phyloP scores from a whole-genome alignment of 306 rosid genomes.

The Casuarina glauca region DNA sequence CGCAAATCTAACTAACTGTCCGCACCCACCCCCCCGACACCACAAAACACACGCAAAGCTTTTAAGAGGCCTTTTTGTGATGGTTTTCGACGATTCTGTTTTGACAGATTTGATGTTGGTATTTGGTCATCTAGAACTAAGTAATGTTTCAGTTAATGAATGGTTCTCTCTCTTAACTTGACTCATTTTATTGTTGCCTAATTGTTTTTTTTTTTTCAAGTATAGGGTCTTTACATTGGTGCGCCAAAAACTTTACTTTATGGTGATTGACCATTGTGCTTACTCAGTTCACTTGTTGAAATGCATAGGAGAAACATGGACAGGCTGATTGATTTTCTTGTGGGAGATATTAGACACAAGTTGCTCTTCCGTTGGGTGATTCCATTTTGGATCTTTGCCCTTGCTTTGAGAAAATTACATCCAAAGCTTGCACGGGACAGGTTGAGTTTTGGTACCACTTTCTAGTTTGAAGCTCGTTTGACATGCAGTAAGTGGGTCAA shows the following conservation, averaged over 20 bases:
- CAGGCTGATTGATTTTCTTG: constrained; percentile 45
- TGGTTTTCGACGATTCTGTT: too few relatives aligned
- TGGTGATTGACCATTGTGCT: background rate
- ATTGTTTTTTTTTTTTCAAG: background rate
- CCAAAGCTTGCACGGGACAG: too few relatives aligned
- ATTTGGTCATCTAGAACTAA: constrained; percentile 88
- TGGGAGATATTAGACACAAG: constrained; percentile 16
- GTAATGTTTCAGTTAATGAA: constrained; percentile 48
- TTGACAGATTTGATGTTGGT: constrained; percentile 20
- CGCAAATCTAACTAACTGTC: constrained; percentile 28
- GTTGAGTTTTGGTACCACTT: too few relatives aligned
- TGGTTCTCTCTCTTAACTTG: constrained; percentile 21
- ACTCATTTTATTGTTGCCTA: constrained; percentile 11
- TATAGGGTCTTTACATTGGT: background rate
- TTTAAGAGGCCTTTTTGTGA: too few relatives aligned
- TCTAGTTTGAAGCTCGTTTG: too few relatives aligned
- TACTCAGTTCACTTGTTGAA: background rate
- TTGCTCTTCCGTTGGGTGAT: too few relatives aligned
- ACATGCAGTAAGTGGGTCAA: background rate
- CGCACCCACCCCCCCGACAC: constrained; percentile 12
- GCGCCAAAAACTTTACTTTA: background rate
- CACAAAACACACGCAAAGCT: too few relatives aligned
- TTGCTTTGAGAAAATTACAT: too few relatives aligned
- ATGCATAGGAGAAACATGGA: constrained; percentile 60
- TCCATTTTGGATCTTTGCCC: too few relatives aligned